Base-by-base conservation (phyloP, 805 yeast genomes). In the Komagataella phaffii region DNA sequence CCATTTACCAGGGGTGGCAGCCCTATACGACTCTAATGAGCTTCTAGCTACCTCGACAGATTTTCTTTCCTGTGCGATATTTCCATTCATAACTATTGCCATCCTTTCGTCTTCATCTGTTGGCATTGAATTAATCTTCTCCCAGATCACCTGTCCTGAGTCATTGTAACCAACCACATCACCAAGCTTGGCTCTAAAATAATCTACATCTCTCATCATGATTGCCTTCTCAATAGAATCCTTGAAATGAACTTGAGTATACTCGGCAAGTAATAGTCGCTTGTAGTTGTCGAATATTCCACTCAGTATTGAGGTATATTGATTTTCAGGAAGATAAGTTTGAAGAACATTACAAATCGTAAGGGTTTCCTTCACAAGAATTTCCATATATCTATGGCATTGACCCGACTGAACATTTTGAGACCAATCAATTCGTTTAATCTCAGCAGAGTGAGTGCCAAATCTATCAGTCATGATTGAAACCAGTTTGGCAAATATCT, bases 391-490 rank as follows among this genome's bases (percentile, higher is more conserved):
- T 40, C 63, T 68, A 59, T 82, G 83, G 47, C 80, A 79, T 50
- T 74, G 77, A 12, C 68, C 72, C 7, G 65, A 68, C 6, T 65
- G 61, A 2, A 71, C 52, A 0, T 77, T 72, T 17, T 64, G 65
- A 2, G 78, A 66, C 80, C 83, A 80, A 56, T 82, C 73, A 8
- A 75, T 70, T 18, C 62, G 63, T 12, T 66, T 59, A 2, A 83
- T 69, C 3, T 75, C 68, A n/a, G 62, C 58, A 51, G 83, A 71
- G 59, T 81, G 84, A 44, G 63, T 66, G 1, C 65, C 57, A 1
- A 82, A 75, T 51, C 87, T 75, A 54, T 83, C 90, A 46, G 73
- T 70, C 90, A 85, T 84, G 17, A 85, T 75, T 2, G 82, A 73
- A n/a, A 84, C 77, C 47, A 85, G 69, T 60, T 84, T 84, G 46